Percentiles rank a stretch among this genome's conserved stretches.
phyloP scores from a whole-genome alignment of 2,329 filamentous ascomycete genomes.

The Aspergillus quadricinctus region DNA sequence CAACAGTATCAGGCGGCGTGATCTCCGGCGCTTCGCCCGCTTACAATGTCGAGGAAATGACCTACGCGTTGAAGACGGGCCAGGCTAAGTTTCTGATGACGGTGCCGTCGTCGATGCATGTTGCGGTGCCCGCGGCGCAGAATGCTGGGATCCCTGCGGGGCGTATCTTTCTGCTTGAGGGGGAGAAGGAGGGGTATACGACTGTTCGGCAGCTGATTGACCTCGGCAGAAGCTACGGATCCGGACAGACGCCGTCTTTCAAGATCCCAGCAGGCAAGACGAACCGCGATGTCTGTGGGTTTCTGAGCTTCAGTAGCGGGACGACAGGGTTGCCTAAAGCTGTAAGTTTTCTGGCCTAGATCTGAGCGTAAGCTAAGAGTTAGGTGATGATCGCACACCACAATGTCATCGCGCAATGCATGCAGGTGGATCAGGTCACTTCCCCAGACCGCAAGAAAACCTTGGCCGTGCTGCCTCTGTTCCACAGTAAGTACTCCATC shows the following conservation, averaged over 20 bases:
- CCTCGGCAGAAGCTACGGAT: slow-evolving; percentile 33
- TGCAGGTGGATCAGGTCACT: slow-evolving; percentile 55
- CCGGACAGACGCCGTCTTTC: slow-evolving; percentile 46
- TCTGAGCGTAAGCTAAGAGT: slow-evolving; percentile 5
- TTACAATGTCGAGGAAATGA: slow-evolving; percentile 66
- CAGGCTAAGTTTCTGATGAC: slow-evolving; percentile 58
- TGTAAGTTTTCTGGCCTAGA: slow-evolving; percentile 7
- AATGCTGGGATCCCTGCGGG: slow-evolving; percentile 51
- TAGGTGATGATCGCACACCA: slow-evolving; percentile 51
- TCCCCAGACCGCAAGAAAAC: slow-evolving; percentile 47
- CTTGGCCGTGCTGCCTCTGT: slow-evolving; percentile 57
- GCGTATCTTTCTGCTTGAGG: slow-evolving; percentile 56
- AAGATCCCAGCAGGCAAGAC: slow-evolving; percentile 50
- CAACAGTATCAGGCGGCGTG: slow-evolving; percentile 37
- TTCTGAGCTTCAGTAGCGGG: slow-evolving; percentile 49
- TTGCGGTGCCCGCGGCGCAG: slow-evolving; percentile 52
- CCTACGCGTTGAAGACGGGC: slow-evolving; percentile 57
- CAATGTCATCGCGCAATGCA: slow-evolving; percentile 57
- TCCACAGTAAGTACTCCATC: slow-evolving; percentile 45
- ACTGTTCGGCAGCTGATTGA: slow-evolving; percentile 33
- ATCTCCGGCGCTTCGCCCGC: slow-evolving; percentile 61
- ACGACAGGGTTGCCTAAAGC: slow-evolving; percentile 50
- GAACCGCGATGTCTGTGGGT: slow-evolving; percentile 54
- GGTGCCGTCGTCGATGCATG: slow-evolving; percentile 50
- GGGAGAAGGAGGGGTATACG: slow-evolving; percentile 47